These are phyloP conservation scores for Aleurites moluccanus DNA, from an alignment of 441 rosid species.

Conservation along the genomic window DNA sequence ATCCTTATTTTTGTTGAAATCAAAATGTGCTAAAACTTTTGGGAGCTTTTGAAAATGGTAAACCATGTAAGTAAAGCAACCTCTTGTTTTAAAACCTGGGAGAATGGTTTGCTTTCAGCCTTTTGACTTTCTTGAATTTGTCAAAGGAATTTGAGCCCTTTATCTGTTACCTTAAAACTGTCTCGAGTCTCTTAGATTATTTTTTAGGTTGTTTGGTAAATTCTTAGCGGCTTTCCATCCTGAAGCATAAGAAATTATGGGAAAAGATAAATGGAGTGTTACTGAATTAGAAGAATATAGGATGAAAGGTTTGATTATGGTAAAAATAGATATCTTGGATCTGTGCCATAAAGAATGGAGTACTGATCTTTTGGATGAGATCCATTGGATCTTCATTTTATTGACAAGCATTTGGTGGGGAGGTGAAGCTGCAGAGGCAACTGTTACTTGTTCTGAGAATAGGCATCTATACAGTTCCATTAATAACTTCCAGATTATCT, in stretches of 20 bases:
- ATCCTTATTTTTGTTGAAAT: slow-evolving; percentile 3
- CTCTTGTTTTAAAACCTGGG: not conserved
- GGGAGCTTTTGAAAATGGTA: not conserved
- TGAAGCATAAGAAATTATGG: not conserved
- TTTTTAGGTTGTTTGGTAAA: not conserved
- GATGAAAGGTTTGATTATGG: not conserved
- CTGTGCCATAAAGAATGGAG: not conserved
- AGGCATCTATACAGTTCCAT: not conserved
- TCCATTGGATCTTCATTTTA: not conserved
- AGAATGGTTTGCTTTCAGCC: not conserved
- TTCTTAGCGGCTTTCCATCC: not conserved
- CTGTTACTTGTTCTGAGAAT: not conserved
- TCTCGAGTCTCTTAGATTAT: not conserved
- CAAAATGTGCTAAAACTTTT: slow-evolving; percentile 12
- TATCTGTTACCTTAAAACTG: not conserved
- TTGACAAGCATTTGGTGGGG: not conserved
- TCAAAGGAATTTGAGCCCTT: not conserved
- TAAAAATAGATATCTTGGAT: not conserved
- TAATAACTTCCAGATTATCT: not conserved
- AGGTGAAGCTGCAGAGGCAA: not conserved
- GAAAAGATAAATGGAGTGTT: not conserved
- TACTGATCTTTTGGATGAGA: not conserved
- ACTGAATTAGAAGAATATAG: not conserved
- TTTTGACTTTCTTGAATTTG: not conserved
- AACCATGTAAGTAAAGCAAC: not conserved